Conservation (phyloP, 1,139 yeast species). For the Geotrichum armillariae region DNA sequence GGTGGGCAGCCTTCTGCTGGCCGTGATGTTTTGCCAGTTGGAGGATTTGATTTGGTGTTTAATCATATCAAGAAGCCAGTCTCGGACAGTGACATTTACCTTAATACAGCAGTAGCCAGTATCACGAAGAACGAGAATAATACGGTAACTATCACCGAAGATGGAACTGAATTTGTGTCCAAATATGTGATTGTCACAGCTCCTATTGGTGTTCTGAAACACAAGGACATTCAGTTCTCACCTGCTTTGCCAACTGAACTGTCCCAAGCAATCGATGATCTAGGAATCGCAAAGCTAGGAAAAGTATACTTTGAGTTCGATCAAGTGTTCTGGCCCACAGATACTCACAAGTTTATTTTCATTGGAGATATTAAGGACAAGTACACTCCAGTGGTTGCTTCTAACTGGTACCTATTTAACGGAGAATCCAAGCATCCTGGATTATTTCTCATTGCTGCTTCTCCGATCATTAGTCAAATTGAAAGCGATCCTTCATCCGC, state of each 20-base stretch:
- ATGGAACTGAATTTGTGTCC: slow-evolving; percentile 39
- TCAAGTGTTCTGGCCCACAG: slow-evolving; percentile 62
- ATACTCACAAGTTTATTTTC: slow-evolving; percentile 52
- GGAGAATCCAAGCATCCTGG: slow-evolving; percentile 31
- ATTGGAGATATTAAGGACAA: slow-evolving; percentile 31
- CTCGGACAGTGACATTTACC: slow-evolving; percentile 45
- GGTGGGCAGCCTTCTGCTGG: slow-evolving; percentile 77
- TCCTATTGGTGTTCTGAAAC: slow-evolving; percentile 67
- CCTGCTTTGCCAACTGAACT: slow-evolving; percentile 33
- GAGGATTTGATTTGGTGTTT: slow-evolving; percentile 52
- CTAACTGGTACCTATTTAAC: slow-evolving; percentile 44
- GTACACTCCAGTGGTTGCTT: slow-evolving; percentile 52
- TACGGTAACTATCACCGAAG: slow-evolving; percentile 33
- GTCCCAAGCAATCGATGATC: slow-evolving; percentile 46
- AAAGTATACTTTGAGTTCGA: slow-evolving; percentile 78
- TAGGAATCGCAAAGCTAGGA: slow-evolving; percentile 73
- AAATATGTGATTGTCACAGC: slow-evolving; percentile 67
- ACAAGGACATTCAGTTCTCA: slow-evolving; percentile 52
- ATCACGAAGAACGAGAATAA: slow-evolving; percentile 36
- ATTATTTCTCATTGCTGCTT: slow-evolving; percentile 33
- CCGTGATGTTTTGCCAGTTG: slow-evolving; percentile 85
- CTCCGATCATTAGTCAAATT: slow-evolving; percentile 52
- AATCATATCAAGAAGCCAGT: slow-evolving; percentile 35
- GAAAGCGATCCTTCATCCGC: slow-evolving; percentile 47
- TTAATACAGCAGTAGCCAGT: slow-evolving; percentile 48